Base-by-base conservation (phyloP, 2,329 filamentous ascomycete species). In the Colletotrichum sublineola region DNA sequence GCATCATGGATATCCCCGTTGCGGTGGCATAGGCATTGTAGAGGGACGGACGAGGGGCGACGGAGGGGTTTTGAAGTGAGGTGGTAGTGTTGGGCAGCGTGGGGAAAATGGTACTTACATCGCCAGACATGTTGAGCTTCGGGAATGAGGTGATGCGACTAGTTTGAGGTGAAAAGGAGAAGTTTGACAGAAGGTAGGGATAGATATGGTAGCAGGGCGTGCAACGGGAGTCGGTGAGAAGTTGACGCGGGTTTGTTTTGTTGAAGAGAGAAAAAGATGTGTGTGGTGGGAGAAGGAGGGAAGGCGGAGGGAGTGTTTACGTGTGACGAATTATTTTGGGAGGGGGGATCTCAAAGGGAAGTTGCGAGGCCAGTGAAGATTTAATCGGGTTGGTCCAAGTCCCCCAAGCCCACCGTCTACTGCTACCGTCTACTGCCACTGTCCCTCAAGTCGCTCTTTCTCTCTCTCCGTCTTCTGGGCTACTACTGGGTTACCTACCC, bases 311-410 rank as follows among this genome's bases (percentile, higher is more conserved):
- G 71, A 67, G 61, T 73, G 71, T 73, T 73, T 73, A 73, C 68
- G 71, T 73, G 71, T 73, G 71, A 73, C 71, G 71, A 73, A 71
- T 71, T 70, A 70, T 73, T 73, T 67, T 73, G 67, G 71, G 71
- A 67, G 68, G 64, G 53, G 64, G 53, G 50, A 67, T 64, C 48
- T 64, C 50, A 64, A 65, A 67, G 68, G 71, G 67, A 71, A 73
- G 71, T 71, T 73, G 67, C 67, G 57, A 71, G 68, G 62, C 62
- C 62, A 63, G 57, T 73, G 71, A 73, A 73, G 71, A 73, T 71
- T 73, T 73, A 73, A 71, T 71, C 68, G 63, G 66, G 67, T 63
- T 71, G 71, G 68, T 44, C 70, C 64, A 63, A 68, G 57, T 64
- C 70, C 58, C 20, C 53, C 33, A 55, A 44, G 48, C 29, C 48